Evolutionary conservation across 1,139 yeast species (phyloP).

Genomic region (Lodderomyces pseudojiufengensis): DNA sequence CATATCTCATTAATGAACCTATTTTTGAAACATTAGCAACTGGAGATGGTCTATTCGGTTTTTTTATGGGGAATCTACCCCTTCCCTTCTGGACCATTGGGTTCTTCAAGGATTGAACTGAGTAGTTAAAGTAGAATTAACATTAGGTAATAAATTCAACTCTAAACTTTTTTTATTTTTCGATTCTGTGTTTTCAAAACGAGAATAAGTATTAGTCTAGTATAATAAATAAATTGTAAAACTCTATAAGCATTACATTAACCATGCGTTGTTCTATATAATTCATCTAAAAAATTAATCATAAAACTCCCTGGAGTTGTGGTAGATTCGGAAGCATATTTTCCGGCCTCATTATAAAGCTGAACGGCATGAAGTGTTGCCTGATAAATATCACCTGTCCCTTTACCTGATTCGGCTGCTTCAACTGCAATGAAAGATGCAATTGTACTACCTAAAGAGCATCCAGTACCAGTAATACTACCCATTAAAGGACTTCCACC

Average conservation of each 20-base stretch:
- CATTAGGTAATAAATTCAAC: too few relatives aligned
- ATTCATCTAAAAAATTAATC: constrained; percentile 42
- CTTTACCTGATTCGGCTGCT: constrained; percentile 19
- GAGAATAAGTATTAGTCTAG: too few relatives aligned
- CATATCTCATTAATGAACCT: constrained; percentile 54
- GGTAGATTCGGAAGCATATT: constrained; percentile 38
- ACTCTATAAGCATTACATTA: too few relatives aligned
- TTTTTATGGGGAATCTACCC: constrained; percentile 11
- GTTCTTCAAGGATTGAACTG: too few relatives aligned
- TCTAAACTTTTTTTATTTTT: neutral
- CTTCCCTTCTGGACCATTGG: constrained; percentile 17
- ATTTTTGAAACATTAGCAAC: constrained; percentile 48
- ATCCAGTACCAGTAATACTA: constrained; percentile 83
- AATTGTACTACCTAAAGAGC: constrained; percentile 74
- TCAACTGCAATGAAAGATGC: constrained; percentile 56
- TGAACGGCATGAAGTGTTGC: constrained; percentile 54
- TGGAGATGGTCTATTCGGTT: constrained; percentile 31
- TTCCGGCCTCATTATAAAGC: constrained; percentile 66
- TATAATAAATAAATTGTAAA: too few relatives aligned
- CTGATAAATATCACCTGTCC: constrained; percentile 27
- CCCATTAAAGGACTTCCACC: constrained; percentile 75
- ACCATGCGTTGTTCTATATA: constrained; percentile 22
- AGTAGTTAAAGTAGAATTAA: too few relatives aligned
- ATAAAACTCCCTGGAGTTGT: constrained; percentile 53
- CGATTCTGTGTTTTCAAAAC: too few relatives aligned